Conservation (phyloP, 352 stramenopile species). For the Peronospora tabacina region DNA sequence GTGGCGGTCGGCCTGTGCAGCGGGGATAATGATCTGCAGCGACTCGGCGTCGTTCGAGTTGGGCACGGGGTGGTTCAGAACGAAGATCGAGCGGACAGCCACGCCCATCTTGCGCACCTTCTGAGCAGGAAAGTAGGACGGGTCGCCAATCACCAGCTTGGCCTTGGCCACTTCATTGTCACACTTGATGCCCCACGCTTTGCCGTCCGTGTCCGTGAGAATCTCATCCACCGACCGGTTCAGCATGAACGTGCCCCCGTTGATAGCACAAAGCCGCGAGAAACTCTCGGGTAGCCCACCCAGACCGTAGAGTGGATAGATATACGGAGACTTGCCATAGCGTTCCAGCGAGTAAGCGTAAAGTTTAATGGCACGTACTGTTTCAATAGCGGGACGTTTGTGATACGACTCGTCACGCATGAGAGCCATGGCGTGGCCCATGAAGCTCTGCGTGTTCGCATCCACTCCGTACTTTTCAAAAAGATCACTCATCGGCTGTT, state of each 20-base stretch:
- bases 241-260: constrained; percentile 99
- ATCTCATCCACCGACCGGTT: constrained; percentile 93
- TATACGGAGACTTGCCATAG: constrained; percentile 97
- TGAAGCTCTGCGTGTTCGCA: constrained; percentile 98
- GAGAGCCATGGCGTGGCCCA: constrained; percentile 99
- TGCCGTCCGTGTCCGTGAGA: constrained; percentile 88
- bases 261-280: constrained; percentile 97
- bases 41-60: constrained; percentile 95
- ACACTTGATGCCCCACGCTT: constrained; percentile 89
- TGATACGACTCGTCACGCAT: constrained; percentile 90
- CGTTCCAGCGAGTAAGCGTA: constrained; percentile 97
- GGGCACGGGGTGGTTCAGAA: constrained; percentile 97
- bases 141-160: constrained; percentile 97
- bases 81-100: constrained; percentile 98
- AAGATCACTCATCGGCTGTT: constrained; percentile 95
- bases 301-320: constrained; percentile 99
- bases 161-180: constrained; percentile 95
- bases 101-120: constrained; percentile 91
- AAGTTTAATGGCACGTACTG: constrained; percentile 94
- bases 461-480: constrained; percentile 98
- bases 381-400: constrained; percentile 84
- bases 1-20: constrained; percentile 89
- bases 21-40: constrained; percentile 98
- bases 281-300: constrained; percentile 98
- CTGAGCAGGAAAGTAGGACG: constrained; percentile 94